Percentiles rank a stretch among this genome's conserved stretches.
These are phyloP conservation scores for Vanderwaltozyma tropicalis DNA, from an alignment of 805 yeast species.

Conservation along the genomic window DNA sequence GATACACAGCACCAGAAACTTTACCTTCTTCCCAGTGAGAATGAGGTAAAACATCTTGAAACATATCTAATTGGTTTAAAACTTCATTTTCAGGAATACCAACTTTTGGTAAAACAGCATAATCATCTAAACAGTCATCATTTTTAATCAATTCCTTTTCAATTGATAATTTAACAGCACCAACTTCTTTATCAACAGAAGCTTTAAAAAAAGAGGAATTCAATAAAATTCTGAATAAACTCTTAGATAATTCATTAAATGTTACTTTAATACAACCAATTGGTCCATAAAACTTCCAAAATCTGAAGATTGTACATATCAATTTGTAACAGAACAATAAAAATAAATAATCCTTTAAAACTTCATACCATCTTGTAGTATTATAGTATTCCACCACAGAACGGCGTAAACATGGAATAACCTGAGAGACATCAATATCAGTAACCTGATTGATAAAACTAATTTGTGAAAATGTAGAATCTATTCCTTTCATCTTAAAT, in stretches of 20 bases:
- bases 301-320: conserved; percentile 3
- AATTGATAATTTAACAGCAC: conserved; percentile 35
- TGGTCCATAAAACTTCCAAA: conserved; percentile 33
- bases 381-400: neutral
- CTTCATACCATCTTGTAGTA: conserved; percentile 5
- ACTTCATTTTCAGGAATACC: conserved; percentile 48
- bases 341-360: conserved; percentile 20
- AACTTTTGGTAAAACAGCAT: conserved; percentile 41
- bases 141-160: conserved; percentile 51
- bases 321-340: conserved; percentile 9
- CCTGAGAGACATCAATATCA: too few relatives aligned
- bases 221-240: conserved; percentile 27
- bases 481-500: too few relatives aligned
- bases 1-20: conserved; percentile 93
- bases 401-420: too few relatives aligned
- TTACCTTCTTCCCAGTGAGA: conserved; percentile 77
- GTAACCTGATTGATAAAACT: too few relatives aligned
- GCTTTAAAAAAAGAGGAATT: conserved; percentile 42
- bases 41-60: conserved; percentile 41
- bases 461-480: too few relatives aligned
- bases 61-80: conserved; percentile 38
- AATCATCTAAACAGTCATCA: conserved; percentile 36
- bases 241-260: conserved; percentile 13
- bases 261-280: conserved; percentile 20
- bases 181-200: conserved; percentile 54